Conservation (phyloP, 2,329 filamentous ascomycete species). For the Stemphylium beticola region DNA sequence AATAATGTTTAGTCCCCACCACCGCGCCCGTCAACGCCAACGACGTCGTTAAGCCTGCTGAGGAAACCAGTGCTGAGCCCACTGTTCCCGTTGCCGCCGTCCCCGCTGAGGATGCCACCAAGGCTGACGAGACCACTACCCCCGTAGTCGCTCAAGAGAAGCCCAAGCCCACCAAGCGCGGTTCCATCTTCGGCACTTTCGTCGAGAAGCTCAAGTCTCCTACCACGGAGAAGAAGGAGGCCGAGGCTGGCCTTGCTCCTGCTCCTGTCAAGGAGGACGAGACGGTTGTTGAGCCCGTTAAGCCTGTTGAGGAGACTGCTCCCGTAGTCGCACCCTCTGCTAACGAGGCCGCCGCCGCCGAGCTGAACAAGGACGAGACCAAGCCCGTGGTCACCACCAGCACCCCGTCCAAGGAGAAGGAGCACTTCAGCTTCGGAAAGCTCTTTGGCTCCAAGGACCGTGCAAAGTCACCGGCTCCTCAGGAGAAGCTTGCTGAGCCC, state of each 20-base stretch:
- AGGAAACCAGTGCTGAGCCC: constrained; percentile 56
- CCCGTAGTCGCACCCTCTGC: constrained; percentile 46
- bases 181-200: constrained; percentile 80
- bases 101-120: constrained; percentile 52
- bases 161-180: constrained; percentile 77
- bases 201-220: constrained; percentile 64
- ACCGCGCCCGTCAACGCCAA: constrained; percentile 46
- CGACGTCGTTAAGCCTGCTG: constrained; percentile 34
- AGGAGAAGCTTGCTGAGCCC: constrained; percentile 45
- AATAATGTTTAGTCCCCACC: constrained; percentile 27
- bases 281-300: constrained; percentile 44
- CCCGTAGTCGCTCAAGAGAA: constrained; percentile 48
- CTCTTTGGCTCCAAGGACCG: constrained; percentile 60
- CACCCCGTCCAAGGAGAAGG: constrained; percentile 54
- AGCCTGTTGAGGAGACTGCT: constrained; percentile 45
- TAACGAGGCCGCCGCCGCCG: constrained; percentile 34
- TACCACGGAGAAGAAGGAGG: constrained; percentile 70
- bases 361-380: constrained; percentile 38
- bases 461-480: constrained; percentile 50
- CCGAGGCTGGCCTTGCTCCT: constrained; percentile 62
- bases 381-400: constrained; percentile 36
- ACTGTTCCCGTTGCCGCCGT: constrained; percentile 19
- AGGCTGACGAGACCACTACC: constrained; percentile 52
- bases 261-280: constrained; percentile 57
- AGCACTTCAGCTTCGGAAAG: constrained; percentile 61